Conservation (phyloP, 306 rosid species). For the Acacia confusa region DNA sequence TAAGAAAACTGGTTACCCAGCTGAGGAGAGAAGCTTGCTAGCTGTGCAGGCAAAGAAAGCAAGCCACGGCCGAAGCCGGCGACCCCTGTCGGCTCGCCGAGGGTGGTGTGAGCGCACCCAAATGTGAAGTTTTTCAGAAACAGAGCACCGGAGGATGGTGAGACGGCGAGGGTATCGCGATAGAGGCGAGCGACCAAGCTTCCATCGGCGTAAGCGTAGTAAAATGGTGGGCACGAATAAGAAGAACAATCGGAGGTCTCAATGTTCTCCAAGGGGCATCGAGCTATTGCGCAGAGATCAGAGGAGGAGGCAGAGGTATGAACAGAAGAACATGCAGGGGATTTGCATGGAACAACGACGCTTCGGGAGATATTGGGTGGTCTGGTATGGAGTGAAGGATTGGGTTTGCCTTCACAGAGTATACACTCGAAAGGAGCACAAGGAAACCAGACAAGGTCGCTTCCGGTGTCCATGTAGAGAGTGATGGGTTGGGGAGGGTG, state of each 20-base stretch:
- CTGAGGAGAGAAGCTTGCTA: constrained; percentile 59
- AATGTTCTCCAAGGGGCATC: constrained; percentile 69
- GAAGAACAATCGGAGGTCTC: constrained; percentile 72
- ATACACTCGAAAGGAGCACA: constrained; percentile 89
- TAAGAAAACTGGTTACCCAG: constrained; percentile 83
- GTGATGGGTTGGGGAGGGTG: constrained; percentile 58
- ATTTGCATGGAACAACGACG: constrained; percentile 56
- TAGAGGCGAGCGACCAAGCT: constrained; percentile 74
- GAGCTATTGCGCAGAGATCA: constrained; percentile 83
- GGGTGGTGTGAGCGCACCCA: constrained; percentile 84
- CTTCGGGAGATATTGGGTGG: constrained; percentile 46
- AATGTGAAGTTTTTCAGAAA: constrained; percentile 70
- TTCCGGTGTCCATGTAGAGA: constrained; percentile 95
- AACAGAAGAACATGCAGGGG: constrained; percentile 73
- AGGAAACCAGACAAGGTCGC: constrained; percentile 96
- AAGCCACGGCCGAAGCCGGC: constrained; percentile 91
- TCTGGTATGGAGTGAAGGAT: constrained; percentile 31
- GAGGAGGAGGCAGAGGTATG: constrained; percentile 55
- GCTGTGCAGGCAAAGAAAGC: constrained; percentile 79
- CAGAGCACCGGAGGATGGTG: constrained; percentile 48
- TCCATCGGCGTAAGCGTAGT: constrained; percentile 91
- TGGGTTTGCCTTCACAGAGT: constrained; percentile 82
- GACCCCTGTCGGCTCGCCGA: constrained; percentile 88
- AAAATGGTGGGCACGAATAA: constrained; percentile 73
- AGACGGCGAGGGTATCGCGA: constrained; percentile 45